A percentile compares a stretch with the other conserved stretches of the same genome.
Evolutionary conservation across 2,329 filamentous ascomycete genomes (phyloP).

Genomic region (Paradendryphiella salina): DNA sequence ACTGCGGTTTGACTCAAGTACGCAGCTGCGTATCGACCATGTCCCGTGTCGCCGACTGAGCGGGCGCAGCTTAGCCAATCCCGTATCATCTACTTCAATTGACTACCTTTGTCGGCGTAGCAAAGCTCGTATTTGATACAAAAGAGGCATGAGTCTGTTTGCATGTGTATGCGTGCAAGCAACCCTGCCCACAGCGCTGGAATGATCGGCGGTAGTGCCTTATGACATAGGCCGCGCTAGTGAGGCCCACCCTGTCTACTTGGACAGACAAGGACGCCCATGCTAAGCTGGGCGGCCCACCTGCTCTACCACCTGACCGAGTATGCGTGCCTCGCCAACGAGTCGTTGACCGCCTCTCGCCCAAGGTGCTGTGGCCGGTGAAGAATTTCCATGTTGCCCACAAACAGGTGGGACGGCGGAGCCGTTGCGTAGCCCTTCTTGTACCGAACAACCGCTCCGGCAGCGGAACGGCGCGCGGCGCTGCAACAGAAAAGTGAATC

Average conservation of each 20-base stretch:
- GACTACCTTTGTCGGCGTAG: background rate
- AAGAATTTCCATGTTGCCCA: background rate
- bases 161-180: background rate
- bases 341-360: background rate
- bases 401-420: background rate
- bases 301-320: background rate
- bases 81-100: background rate
- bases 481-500: slow-evolving; percentile 20
- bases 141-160: background rate
- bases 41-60: slow-evolving; percentile 9
- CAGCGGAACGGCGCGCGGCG: slow-evolving; percentile 32
- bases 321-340: background rate
- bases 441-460: slow-evolving; percentile 13
- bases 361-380: too few species aligned
- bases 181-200: background rate
- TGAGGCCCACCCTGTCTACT: background rate
- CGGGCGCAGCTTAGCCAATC: slow-evolving; percentile 1
- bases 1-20: slow-evolving; percentile 6
- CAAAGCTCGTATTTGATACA: background rate
- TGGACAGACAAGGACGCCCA: background rate
- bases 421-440: slow-evolving; percentile 10
- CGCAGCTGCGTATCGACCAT: slow-evolving; percentile 5
- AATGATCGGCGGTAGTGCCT: background rate
- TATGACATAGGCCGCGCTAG: background rate
- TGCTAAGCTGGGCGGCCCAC: background rate